Base-by-base conservation (phyloP, 2,329 filamentous ascomycete genomes). In the Apiospora arundinis region DNA sequence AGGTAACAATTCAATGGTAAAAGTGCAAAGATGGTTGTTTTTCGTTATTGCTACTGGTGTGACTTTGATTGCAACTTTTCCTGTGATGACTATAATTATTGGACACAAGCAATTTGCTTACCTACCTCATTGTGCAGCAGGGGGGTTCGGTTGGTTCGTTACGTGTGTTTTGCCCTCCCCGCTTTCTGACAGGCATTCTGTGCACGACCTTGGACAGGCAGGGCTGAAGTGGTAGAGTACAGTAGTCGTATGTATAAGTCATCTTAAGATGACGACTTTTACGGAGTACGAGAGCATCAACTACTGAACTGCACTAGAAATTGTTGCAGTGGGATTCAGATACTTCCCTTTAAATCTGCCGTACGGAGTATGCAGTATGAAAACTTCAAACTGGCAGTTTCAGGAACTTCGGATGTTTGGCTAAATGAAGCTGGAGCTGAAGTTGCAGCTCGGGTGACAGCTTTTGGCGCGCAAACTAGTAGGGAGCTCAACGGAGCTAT, bases 151-250 rank as follows among this genome's bases (percentile, higher is more conserved):
- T 32, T 32, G 32, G 32, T 21, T 56, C 52, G 25, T 21, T 56
- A 32, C 52, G 32, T 32, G 52, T 32, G 18, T 60, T 60, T 37
- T 7, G 52, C 32, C 28, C 16, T 60, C 52, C 16, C 52, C 52
- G 52, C 52, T 60, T 60, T 60, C 52, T 37, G 25, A n/a, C 28
- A 37, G 52, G 52, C 52, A 60, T 60, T 60, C 32, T 28, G 32
- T 32, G 52, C 52, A n/a, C 18, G 28, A 37, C 28, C 16, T 4
- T 18, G 12, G 16, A 37, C 52, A 60, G 52, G 52, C 52, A 60
- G 52, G 52, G 52, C 52, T 60, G 52, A 60, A 21, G 52, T 25
- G 25, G 21, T 60, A 21, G 7, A 56, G 32, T 32, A 32, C 32
- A 32, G 32, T 32, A 32, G 32, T n/a, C n/a, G n/a, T n/a, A n/a